phyloP scores from a whole-genome alignment of 108 stramenopile genomes.

The Conticribra guillardii region DNA sequence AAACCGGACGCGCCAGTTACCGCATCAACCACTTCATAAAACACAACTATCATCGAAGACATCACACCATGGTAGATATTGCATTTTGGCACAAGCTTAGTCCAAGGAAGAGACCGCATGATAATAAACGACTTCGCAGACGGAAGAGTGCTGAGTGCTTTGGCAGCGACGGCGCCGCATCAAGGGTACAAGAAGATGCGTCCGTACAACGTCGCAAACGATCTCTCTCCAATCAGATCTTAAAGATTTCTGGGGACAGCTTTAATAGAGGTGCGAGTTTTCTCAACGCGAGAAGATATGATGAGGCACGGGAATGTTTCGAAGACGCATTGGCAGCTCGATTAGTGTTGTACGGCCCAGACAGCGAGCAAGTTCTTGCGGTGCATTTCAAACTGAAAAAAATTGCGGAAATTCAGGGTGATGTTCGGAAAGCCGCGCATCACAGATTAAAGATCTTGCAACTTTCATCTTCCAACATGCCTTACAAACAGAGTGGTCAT shows the following conservation, averaged over 20 bases:
- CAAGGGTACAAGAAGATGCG: not conserved
- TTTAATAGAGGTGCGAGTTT: not conserved
- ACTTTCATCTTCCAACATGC: not conserved
- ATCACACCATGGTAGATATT: no score
- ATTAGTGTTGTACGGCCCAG: constrained; percentile 12
- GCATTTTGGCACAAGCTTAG: no score
- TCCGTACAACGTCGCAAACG: not conserved
- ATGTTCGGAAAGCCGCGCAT: constrained; percentile 6
- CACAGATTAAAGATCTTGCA: constrained; percentile 8
- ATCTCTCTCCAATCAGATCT: not conserved
- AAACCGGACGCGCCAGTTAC: no score
- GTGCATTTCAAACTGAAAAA: constrained; percentile 6
- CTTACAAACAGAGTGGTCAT: not conserved
- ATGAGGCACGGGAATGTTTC: constrained; percentile 18
- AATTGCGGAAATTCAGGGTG: constrained; percentile 6
- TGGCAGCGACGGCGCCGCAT: not conserved
- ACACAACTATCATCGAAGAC: no score
- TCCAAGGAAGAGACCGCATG: no score
- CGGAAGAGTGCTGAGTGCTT: no score
- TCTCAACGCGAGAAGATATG: not conserved
- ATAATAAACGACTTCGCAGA: no score
- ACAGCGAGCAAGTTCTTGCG: constrained; percentile 8
- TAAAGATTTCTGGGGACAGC: not conserved
- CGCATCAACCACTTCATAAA: no score
- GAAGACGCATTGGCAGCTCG: constrained; percentile 18